phyloP scores from a whole-genome alignment of 2,329 filamentous ascomycete species.

The Trichoderma sp. region DNA sequence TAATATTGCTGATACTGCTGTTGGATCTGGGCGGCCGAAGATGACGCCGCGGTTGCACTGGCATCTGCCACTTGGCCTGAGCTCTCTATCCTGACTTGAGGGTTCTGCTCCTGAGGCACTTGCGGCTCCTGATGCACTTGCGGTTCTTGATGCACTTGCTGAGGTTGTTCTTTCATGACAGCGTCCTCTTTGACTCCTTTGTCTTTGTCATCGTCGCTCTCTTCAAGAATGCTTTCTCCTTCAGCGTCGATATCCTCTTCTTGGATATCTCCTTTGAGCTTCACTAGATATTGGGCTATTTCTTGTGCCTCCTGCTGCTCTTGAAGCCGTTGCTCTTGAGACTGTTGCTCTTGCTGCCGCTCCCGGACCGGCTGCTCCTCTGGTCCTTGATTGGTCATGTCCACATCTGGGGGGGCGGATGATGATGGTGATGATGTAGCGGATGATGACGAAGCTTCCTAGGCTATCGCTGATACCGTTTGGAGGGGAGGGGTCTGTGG shows the following conservation, averaged over 20 bases:
- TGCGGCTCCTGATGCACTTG: not conserved
- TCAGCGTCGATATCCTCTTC: not conserved
- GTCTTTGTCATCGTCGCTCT: not conserved
- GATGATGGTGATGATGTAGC: not conserved
- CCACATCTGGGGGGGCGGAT: not conserved
- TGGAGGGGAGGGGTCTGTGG: conserved; percentile 20
- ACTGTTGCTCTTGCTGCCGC: not conserved
- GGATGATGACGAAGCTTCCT: not conserved
- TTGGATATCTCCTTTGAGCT: not conserved
- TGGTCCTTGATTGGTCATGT: not conserved
- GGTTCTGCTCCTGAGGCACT: not conserved
- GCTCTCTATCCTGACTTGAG: not conserved
- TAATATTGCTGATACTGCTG: not conserved
- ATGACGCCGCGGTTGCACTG: not conserved
- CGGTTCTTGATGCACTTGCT: not conserved
- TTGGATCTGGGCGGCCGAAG: not conserved
- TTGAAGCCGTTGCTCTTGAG: not conserved
- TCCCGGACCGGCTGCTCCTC: not conserved
- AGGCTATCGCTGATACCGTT: not conserved
- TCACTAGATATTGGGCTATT: not conserved
- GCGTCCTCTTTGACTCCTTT: not conserved
- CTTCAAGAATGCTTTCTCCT: not conserved
- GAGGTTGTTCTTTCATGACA: not conserved
- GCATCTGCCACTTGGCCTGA: conserved; percentile 2
- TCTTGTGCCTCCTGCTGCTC: not conserved